phyloP scores from a whole-genome alignment of 2,329 filamentous ascomycete species.

The Knufia fluminis region DNA sequence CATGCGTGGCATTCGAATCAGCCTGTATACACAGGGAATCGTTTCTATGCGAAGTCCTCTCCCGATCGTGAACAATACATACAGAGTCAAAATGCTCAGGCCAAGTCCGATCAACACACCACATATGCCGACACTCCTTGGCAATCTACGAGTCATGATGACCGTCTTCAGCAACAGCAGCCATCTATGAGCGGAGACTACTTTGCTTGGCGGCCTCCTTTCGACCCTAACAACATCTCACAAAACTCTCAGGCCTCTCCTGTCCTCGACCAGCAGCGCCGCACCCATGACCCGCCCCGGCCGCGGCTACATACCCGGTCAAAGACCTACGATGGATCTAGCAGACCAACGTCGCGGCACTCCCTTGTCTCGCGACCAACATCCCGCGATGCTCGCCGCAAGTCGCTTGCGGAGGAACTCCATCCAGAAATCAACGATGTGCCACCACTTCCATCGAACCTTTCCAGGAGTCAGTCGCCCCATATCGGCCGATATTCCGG shows the following conservation, averaged over 20 bases:
- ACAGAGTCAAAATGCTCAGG: neutral
- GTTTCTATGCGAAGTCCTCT: neutral
- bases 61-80: neutral
- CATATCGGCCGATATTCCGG: slow-evolving; percentile 29
- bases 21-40: neutral
- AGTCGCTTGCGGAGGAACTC: slow-evolving; percentile 13
- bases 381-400: slow-evolving; percentile 11
- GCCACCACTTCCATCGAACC: neutral
- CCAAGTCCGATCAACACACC: neutral
- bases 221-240: too few species aligned
- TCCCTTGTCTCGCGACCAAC: slow-evolving; percentile 7
- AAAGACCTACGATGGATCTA: slow-evolving; percentile 2
- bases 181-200: too few species aligned
- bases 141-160: too few species aligned
- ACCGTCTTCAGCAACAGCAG: too few species aligned
- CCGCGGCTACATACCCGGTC: slow-evolving; percentile 1
- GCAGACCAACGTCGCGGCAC: neutral
- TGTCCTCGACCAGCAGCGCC: neutral
- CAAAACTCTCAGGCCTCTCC: neutral
- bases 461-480: slow-evolving; percentile 9
- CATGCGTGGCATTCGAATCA: neutral
- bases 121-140: too few species aligned
- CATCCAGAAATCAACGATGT: slow-evolving; percentile 10
- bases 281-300: neutral
- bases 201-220: too few species aligned